A percentile compares a stretch with the other conserved stretches of the same genome.
phyloP scores from a whole-genome alignment of 2,329 filamentous ascomycete species.

The Fusarium oxysporum region DNA sequence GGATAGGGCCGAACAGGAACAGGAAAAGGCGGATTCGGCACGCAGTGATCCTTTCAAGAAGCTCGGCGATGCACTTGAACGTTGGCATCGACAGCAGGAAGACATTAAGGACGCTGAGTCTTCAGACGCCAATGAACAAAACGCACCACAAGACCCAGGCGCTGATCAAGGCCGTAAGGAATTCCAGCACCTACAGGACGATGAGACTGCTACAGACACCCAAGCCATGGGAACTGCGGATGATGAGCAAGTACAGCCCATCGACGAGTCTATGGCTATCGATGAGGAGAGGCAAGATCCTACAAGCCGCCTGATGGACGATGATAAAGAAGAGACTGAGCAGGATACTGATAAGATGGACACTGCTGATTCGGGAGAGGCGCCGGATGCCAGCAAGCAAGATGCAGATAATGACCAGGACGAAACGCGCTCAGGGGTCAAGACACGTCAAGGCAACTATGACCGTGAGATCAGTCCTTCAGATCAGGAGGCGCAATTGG shows the following conservation, averaged over 20 bases:
- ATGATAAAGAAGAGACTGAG: conserved; percentile 62
- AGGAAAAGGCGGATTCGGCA: conserved; percentile 56
- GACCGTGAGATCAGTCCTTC: conserved; percentile 62
- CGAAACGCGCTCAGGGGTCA: conserved; percentile 69
- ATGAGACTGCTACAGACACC: conserved; percentile 83
- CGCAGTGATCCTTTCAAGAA: conserved; percentile 86
- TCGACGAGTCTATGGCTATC: conserved; percentile 91
- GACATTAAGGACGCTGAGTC: conserved; percentile 75
- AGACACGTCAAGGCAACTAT: conserved; percentile 69
- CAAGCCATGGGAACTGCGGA: conserved; percentile 91
- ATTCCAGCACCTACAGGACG: conserved; percentile 92
- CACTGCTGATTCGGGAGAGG: conserved; percentile 49
- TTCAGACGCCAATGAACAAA: conserved; percentile 51
- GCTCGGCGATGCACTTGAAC: conserved; percentile 90
- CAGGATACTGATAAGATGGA: conserved; percentile 61
- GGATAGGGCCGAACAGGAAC: conserved; percentile 58
- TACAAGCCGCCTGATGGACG: conserved; percentile 63
- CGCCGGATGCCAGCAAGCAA: conserved; percentile 55
- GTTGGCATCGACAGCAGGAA: conserved; percentile 89
- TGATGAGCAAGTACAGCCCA: conserved; percentile 85
- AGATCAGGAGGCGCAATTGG: conserved; percentile 57
- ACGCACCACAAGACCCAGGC: conserved; percentile 62
- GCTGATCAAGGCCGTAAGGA: conserved; percentile 76
- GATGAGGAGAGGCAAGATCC: conserved; percentile 73
- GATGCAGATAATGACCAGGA: conserved; percentile 61